Evolutionary conservation across 148 eudicot genomes (phyloP), one percentile per base, ranked within the genome.

Genomic region (Arbutus unedo): DNA sequence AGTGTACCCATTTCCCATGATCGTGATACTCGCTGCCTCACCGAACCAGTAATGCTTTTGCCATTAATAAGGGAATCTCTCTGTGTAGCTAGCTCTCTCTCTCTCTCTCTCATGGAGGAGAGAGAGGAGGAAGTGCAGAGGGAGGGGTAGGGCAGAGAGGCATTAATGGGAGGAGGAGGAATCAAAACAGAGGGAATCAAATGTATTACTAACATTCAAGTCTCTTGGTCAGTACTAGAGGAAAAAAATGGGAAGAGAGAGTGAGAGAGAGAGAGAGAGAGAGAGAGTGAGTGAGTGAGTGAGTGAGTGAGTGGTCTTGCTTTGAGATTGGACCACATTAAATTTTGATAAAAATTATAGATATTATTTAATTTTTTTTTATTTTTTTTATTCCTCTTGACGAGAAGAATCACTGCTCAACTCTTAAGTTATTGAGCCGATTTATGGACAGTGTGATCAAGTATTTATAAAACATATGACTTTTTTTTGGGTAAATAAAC

Each of bases 1-100:
- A 6, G 21, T 57, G 13, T 18, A 80, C 56, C n/a, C 76, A 45
- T 67, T 15, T 64, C 76, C 84, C 81, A 53, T 81, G 87, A 85
- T 81, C 64, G 84, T 77, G 87, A 77, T 70, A 77, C 87, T 81
- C 60, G 25, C 77, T 76, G 87, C 75, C 25, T 81, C 67, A 77
- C 76, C 84, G 51, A 81, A 54, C 78, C 47, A 76, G 66, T 66
- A 66, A 81, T n/a, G 25, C 76, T 11, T 3, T 57, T 4, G 76
- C 72, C 81, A 76, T 81, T 67, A 81, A 85, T 81, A 81, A 78
- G 57, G 74, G 75, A 74, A 76, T 55, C 85, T 67, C 66, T 77
- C 74, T 62, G 25, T 19, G 8, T 57, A 18, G 18, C 64, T 57
- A 51, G 73, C 86, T 76, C 77, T 76, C 79, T 82, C 80, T 43